A percentile compares a stretch with the other conserved stretches of the same genome.
phyloP scores from a whole-genome alignment of 495 filamentous ascomycete species.

The Penicillium cataractarum region DNA sequence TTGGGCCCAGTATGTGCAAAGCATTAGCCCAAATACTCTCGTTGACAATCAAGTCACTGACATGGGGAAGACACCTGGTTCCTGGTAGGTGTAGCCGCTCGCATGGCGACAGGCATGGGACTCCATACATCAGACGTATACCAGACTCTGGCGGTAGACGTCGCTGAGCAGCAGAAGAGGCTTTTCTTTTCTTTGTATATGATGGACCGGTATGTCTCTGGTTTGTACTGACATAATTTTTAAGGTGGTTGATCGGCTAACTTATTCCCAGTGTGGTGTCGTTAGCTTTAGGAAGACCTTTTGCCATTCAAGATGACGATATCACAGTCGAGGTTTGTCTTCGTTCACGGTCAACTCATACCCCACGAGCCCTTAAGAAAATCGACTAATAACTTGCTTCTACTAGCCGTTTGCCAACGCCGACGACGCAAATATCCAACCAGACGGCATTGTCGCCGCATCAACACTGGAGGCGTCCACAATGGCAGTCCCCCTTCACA shows the following conservation, averaged over 20 bases:
- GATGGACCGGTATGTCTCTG: conserved; percentile 50
- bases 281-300: conserved; percentile 43
- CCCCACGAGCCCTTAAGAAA: neutral
- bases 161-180: conserved; percentile 39
- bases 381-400: neutral
- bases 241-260: neutral
- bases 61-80: conserved; percentile 36
- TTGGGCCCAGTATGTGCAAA: conserved; percentile 41
- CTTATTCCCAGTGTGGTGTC: conserved; percentile 37
- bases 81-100: conserved; percentile 36
- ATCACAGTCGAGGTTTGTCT: conserved; percentile 37
- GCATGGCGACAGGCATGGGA: conserved; percentile 41
- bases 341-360: neutral
- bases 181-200: conserved; percentile 49
- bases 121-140: conserved; percentile 33
- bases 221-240: neutral
- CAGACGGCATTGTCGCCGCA: conserved; percentile 23
- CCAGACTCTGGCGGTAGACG: conserved; percentile 25
- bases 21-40: neutral
- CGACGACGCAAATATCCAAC: conserved; percentile 39
- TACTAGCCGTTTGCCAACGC: conserved; percentile 36
- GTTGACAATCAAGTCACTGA: neutral
- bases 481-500: conserved; percentile 44
- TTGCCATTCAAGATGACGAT: conserved; percentile 45
- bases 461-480: conserved; percentile 32